Evolutionary conservation across 2,329 filamentous ascomycete genomes (phyloP), one percentile per base, ranked within the genome.

Genomic region (Herpomyces periplanetae): DNA sequence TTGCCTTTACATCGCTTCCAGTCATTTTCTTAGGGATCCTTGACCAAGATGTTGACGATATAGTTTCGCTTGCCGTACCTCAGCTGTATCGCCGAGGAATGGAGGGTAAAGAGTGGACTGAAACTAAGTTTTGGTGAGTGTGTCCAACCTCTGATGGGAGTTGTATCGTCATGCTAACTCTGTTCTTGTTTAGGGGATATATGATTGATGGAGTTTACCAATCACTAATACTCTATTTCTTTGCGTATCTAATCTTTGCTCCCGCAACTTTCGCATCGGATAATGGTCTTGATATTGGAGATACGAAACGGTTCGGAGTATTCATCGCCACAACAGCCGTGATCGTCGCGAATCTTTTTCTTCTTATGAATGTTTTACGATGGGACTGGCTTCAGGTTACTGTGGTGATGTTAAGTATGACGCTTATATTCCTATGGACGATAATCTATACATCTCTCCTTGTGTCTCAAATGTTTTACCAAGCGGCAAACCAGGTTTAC

Each of bases 311-410:
- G 27, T 62, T 96, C 31, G 80, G 80, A 30, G 53, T 68, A 20
- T 84, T 80, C 36, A 56, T 88, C 29, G 71, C 60, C 3, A 68
- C 66, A 22, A 64, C 66, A 7, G 59, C 68, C 4, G 60, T 96
- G 23, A 43, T 85, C 28, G 61, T 68, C 15, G 84, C 87, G 45
- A 96, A 96, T 38, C 44, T 61, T 23, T 96, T 91, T 43, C 68
- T 96, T 28, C 45, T 96, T 27, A 58, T 91, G 43, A 96, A 96
- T 40, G 84, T 66, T 1, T 91, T 87, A 38, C 57, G 75, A 24
- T 96, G 80, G 80, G 80, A 96, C 37, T 96, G 75, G 75, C 47
- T 96, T 31, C 84, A 84, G 41, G 40, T 73, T 10, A 44, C 87
- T 23, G 61, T 88, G 25, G 62, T 84, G 19, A 40, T 41, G 10